Conservation (phyloP, 2,329 filamentous ascomycete genomes). For the Exophiala mesophila region DNA sequence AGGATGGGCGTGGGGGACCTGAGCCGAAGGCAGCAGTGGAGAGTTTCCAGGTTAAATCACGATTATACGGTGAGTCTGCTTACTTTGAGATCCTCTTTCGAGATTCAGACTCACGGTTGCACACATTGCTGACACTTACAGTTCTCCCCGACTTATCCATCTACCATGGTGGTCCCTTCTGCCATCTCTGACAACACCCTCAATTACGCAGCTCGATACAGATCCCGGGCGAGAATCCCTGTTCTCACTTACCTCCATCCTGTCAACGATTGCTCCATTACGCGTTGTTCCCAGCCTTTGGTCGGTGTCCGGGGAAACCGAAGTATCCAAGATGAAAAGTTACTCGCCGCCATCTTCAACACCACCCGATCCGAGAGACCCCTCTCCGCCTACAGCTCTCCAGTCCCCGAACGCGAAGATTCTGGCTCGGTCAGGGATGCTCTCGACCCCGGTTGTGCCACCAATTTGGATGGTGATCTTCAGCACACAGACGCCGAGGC, state of each 20-base stretch:
- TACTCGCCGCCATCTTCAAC: constrained; percentile 87
- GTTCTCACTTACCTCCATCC: constrained; percentile 91
- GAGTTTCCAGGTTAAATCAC: constrained; percentile 81
- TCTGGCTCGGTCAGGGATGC: constrained; percentile 29
- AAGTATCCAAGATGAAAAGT: constrained; percentile 91
- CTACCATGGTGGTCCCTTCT: constrained; percentile 75
- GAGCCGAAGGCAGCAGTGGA: constrained; percentile 74
- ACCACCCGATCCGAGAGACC: constrained; percentile 54
- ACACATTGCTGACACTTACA: no score
- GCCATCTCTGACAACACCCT: constrained; percentile 95
- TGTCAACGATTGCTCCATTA: constrained; percentile 94
- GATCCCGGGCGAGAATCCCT: constrained; percentile 83
- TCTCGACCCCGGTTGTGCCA: constrained; percentile 39
- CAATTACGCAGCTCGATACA: constrained; percentile 85
- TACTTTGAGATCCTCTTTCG: constrained; percentile 4
- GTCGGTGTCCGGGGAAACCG: constrained; percentile 81
- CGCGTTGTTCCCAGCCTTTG: constrained; percentile 85
- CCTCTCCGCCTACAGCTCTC: constrained; percentile 35
- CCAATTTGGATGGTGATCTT: constrained; percentile 47
- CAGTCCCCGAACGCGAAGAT: constrained; percentile 39
- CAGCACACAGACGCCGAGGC: constrained; percentile 60
- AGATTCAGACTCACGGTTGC: constrained; percentile 25
- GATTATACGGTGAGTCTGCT: constrained; percentile 61
- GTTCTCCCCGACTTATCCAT: constrained; percentile 92
- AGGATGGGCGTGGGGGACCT: constrained; percentile 84